These are phyloP conservation scores for Zygoascus flipseniorum DNA, from an alignment of 805 yeast genomes.

Conservation along the genomic window DNA sequence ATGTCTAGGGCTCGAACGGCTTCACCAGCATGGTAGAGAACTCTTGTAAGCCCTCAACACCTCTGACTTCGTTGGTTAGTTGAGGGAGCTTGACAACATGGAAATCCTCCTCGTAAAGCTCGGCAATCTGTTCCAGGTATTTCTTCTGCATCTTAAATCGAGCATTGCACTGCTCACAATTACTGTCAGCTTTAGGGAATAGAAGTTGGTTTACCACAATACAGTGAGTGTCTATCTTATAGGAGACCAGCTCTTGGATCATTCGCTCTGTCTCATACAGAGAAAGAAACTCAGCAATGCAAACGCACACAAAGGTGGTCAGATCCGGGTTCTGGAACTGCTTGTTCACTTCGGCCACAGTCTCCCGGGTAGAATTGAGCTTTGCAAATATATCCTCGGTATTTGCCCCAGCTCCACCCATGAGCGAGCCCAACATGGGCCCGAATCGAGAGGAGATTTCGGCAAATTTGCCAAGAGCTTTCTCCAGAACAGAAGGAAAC, in stretches of 20 bases:
- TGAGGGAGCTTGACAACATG: constrained; percentile 94
- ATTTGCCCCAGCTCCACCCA: constrained; percentile 37
- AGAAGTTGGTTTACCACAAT: constrained; percentile 92
- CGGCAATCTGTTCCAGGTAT: constrained; percentile 90
- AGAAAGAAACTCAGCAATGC: constrained; percentile 94
- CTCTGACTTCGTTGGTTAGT: constrained; percentile 91
- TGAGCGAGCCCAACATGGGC: constrained; percentile 72
- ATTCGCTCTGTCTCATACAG: constrained; percentile 95
- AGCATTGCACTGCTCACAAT: constrained; percentile 82
- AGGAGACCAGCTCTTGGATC: constrained; percentile 91
- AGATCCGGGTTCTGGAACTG: constrained; percentile 95
- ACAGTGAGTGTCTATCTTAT: constrained; percentile 93
- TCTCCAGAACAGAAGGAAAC: constrained; percentile 86
- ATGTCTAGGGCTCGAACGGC: constrained; percentile 44
- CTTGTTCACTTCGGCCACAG: constrained; percentile 80
- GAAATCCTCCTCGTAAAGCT: constrained; percentile 84
- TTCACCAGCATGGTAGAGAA: constrained; percentile 74
- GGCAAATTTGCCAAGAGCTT: constrained; percentile 76
- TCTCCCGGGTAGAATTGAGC: constrained; percentile 68
- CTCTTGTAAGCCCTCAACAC: constrained; percentile 71
- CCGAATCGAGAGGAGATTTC: constrained; percentile 83
- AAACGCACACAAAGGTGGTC: constrained; percentile 88
- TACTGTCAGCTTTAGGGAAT: constrained; percentile 62
- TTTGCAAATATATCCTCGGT: constrained; percentile 65
- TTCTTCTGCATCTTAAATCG: constrained; percentile 95